Evolutionary conservation across 2,329 filamentous ascomycete species (phyloP), one percentile per base, ranked within the genome.

Genomic region (Fusarium staphyleae): DNA sequence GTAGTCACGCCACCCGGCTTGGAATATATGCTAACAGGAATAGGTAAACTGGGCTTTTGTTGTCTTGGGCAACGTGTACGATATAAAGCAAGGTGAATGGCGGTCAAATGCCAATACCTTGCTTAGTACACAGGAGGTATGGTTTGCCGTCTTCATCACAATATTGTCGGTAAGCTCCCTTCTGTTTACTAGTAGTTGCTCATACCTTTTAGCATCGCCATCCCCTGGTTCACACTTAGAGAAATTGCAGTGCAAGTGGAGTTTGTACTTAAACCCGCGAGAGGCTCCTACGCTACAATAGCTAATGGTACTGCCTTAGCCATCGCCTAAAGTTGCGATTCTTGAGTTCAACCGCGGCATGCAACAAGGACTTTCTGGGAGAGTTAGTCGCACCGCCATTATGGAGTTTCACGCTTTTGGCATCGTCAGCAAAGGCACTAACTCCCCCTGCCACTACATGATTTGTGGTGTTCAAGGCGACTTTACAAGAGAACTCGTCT

Each of bases 361-460:
- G 34, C 48, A 29, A 2, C 48, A 52, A 16, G 43, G 48, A 1
- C 43, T 52, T 1, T 13, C 30, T 1, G 43, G 48, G 6, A 37
- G 48, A 3, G 48, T 52, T 1, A 33, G 48, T 0, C 43, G 43
- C 0, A 48, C 48, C 6, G 34, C 29, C 3, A 10, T 52, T 3
- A 52, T 40, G 29, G 48, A 52, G 8, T 52, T 40, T 11, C 48
- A 52, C 2, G 48, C 48, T 6, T 52, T 52, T 6, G 35, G 48
- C 7, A 52, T 52, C 1, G 22, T 52, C 2, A 52, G 48, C 3
- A 29, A 52, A 4, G 48, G 48, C 5, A 14, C 16, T 0, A 12
- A 14, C 2, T 24, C 43, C 0, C 26, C 43, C 3, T 48, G 34
- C 1, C 48, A 52, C 18, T 52, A 52, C 3, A 48, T 52, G 43